Base-by-base conservation (phyloP, 257 asterid species). In the Cordia subcordata region DNA sequence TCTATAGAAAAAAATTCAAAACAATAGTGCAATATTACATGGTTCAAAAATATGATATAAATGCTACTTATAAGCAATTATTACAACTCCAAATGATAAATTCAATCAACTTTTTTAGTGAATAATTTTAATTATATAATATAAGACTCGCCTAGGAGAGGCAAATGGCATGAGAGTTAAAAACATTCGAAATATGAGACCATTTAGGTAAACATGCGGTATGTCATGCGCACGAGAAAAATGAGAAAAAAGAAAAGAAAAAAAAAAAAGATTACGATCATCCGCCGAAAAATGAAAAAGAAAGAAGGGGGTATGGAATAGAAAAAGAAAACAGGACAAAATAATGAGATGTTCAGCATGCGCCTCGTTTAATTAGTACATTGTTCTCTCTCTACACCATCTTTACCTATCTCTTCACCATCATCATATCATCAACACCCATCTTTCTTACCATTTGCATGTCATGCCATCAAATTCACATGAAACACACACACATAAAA, bases 291-390 rank as follows among this genome's bases (percentile, higher is more conserved):
- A 55, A 27, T 44, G 2, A 49, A 60, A 64, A 32, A 49, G 16
- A 10, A 3, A 18, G 49, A 35, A 42, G 27, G n/a, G 67, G n/a
- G n/a, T n/a, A n/a, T n/a, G n/a, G 67, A 77, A 70, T 75, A 46
- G 72, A 83, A 77, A 83, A 77, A 75, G 84, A 64, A 69, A 74
- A 58, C 54, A 55, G 40, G 82, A 79, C 76, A 82, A 64, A 66
- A 81, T 80, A 74, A 79, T 81, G 76, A 74, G 49, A 62, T 61
- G 65, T 60, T 66, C 16, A 64, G 92, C 92, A 86, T 83, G 92
- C 92, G 85, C 65, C 69, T 27, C 35, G 35, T 1, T 68, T 46
- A 22, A 11, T n/a, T n/a, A n/a, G n/a, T n/a, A n/a, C n/a, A n/a
- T n/a, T n/a, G n/a, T n/a, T n/a, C n/a, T n/a, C n/a, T 37, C 58